Base-by-base conservation (phyloP, 2,329 filamentous ascomycete genomes). In the Dryadomyces quercus-mongolicae region DNA sequence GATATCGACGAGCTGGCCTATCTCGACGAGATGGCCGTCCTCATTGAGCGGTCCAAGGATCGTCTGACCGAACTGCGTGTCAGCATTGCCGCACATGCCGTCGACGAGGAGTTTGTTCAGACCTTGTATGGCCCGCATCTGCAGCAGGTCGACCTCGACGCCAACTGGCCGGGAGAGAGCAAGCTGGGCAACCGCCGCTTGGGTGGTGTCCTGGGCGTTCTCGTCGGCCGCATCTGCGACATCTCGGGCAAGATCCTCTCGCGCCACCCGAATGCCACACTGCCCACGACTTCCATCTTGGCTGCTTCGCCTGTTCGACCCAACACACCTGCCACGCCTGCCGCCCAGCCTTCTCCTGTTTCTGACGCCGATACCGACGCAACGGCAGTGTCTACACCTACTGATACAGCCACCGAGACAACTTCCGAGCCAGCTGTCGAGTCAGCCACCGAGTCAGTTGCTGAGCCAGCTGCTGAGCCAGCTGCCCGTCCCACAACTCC, bases 1-100 rank as follows among this genome's bases (percentile, higher is more conserved):
- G 85, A 93, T 61, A 86, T 93, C 56, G 88, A 93, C 62, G 86
- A 92, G 64, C 69, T 88, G n/a, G 78, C 84, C 31, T 93, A 93
- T 65, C 69, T 92, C 42, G 87, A 92, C 63, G 88, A 93, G 68
- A 85, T 93, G 79, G 84, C 85, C 53, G 74, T 88, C 45, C 74
- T 93, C 13, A 81, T 93, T 57, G 84, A 85, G 57, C 79, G 82
- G 22, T 92, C 87, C 13, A 74, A 80, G 56, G 73, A 76, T 57
- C 75, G 75, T 45, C 70, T 93, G 16, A 76, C 78, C 34, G 88
- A 92, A 66, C 73, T 94, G 38, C 77, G 86, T 46, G 76, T 93
- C 5, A 86, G 88, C 6, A 81, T 93, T 54, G 81, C 86, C 5
- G 64, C 71, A 38, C 73, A 70, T 54, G 73, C 71, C 22, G 59